Percentiles rank a stretch among this genome's conserved stretches.
These are phyloP conservation scores for Rhododendron molle DNA, from an alignment of 148 eudicot species.

Conservation along the genomic window DNA sequence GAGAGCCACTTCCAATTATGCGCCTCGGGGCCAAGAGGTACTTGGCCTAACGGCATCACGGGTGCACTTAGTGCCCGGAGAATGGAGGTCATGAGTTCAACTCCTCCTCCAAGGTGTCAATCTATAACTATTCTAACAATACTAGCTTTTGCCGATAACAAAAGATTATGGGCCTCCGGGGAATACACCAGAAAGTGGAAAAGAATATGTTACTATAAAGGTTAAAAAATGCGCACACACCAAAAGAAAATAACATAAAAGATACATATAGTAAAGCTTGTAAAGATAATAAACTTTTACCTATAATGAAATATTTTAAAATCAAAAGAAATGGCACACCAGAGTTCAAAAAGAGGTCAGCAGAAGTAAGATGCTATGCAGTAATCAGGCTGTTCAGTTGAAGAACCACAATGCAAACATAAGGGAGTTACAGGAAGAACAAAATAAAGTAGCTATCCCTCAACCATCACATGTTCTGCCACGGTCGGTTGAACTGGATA, in stretches of 20 bases:
- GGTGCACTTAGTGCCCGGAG: neutral
- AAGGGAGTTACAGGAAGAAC: neutral
- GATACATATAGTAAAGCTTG: neutral
- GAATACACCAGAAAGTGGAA: neutral
- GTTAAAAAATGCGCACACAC: neutral
- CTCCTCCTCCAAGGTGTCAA: too few relatives aligned
- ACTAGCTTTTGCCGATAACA: too few relatives aligned
- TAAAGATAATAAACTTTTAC: neutral
- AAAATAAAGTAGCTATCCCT: constrained; percentile 3
- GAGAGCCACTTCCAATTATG: neutral
- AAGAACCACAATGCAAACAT: neutral
- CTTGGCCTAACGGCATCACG: neutral
- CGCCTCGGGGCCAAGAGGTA: neutral
- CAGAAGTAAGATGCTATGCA: neutral
- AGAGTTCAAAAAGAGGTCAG: neutral
- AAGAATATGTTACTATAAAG: neutral
- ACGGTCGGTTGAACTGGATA: constrained; percentile 59
- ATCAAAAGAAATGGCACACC: too few relatives aligned
- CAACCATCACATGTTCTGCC: constrained; percentile 79
- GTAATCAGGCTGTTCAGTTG: neutral
- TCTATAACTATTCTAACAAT: too few relatives aligned
- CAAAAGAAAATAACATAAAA: neutral
- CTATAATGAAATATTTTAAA: too few relatives aligned
- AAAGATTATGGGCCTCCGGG: too few relatives aligned
- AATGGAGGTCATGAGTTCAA: too few relatives aligned